Evolutionary conservation across 2,329 filamentous ascomycete genomes (phyloP).

Genomic region (Aspergillus novofumigatus): DNA sequence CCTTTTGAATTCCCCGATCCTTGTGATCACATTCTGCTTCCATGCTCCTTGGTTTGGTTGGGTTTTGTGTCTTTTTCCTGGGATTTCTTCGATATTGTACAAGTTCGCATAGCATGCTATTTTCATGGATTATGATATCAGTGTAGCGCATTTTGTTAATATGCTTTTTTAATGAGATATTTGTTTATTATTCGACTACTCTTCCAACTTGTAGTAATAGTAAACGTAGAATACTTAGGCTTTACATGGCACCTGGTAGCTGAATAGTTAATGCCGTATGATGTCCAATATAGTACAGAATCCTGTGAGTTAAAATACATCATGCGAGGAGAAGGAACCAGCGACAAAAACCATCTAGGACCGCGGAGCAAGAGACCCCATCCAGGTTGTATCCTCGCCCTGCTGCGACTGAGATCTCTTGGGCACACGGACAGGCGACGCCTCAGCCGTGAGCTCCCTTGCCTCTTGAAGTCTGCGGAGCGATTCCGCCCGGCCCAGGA

Average conservation of each 20-base stretch:
- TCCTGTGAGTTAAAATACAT: not conserved
- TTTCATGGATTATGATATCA: conserved; percentile 20
- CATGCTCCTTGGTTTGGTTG: conserved; percentile 16
- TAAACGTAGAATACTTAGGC: not conserved
- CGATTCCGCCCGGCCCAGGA: conserved; percentile 52
- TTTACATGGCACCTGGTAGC: not conserved
- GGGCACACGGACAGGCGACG: conserved; percentile 1
- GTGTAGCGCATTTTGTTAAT: conserved; percentile 14
- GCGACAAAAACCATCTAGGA: not conserved
- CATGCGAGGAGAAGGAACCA: no score
- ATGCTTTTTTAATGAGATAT: conserved; percentile 6
- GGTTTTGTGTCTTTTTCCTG: conserved; percentile 15
- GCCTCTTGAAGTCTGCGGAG: conserved; percentile 43
- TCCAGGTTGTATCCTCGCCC: conserved; percentile 27
- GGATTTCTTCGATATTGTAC: conserved; percentile 11
- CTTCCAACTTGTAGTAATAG: no score
- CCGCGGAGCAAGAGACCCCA: conserved; percentile 30
- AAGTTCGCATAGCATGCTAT: conserved; percentile 18
- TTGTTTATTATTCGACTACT: conserved; percentile 3
- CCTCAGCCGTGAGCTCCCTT: conserved; percentile 26
- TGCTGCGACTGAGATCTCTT: not conserved
- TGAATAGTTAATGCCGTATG: not conserved
- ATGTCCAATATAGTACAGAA: not conserved
- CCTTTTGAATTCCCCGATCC: conserved; percentile 13
- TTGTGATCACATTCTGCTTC: conserved; percentile 17